phyloP scores from a whole-genome alignment of 2,329 filamentous ascomycete species.

The Cercospora sp. region DNA sequence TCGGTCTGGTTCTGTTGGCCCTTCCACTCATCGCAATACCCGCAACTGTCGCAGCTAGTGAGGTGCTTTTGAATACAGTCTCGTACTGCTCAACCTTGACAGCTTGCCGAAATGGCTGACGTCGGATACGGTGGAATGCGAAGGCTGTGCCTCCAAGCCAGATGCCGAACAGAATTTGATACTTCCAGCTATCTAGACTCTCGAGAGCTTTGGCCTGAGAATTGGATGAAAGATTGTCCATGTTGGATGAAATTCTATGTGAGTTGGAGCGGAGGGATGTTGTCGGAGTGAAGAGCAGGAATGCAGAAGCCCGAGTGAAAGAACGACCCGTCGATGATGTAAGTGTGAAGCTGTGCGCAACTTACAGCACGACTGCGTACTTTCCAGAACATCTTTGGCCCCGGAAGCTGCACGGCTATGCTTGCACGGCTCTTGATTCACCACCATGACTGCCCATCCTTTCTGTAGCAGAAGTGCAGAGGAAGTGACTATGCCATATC shows the following conservation, averaged over 20 bases:
- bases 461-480: neutral
- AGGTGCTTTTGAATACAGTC: slow-evolving; percentile 42
- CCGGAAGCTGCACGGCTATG: neutral
- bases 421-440: neutral
- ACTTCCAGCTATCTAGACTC: slow-evolving; percentile 29
- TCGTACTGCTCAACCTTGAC: slow-evolving; percentile 42
- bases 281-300: neutral
- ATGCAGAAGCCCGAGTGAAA: neutral
- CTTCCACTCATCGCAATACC: slow-evolving; percentile 22
- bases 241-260: neutral
- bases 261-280: neutral
- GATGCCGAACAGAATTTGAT: slow-evolving; percentile 35
- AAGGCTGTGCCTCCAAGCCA: slow-evolving; percentile 35
- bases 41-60: slow-evolving; percentile 26
- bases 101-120: slow-evolving; percentile 38
- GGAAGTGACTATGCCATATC: neutral
- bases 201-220: neutral
- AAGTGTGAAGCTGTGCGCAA: neutral
- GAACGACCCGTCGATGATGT: slow-evolving; percentile 1
- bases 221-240: neutral
- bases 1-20: slow-evolving; percentile 6
- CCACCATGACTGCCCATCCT: neutral
- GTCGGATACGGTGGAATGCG: slow-evolving; percentile 39
- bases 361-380: neutral
- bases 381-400: neutral